phyloP scores from a whole-genome alignment of 331 rosid genomes.

The Pyracantha coccinea region DNA sequence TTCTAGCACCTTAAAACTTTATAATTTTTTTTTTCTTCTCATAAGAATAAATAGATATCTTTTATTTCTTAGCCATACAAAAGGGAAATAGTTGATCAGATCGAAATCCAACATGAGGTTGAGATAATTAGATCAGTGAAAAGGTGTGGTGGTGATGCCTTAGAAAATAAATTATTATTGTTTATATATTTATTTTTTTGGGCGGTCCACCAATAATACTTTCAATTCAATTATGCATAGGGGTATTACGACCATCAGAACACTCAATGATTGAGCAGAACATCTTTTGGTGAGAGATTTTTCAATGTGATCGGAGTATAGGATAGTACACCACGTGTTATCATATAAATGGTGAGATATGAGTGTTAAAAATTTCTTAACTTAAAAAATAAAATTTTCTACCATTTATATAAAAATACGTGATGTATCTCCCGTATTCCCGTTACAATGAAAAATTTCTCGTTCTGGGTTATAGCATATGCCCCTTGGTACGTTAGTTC shows the following conservation, averaged over 20 bases:
- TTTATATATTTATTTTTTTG: not conserved
- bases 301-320: too few species aligned
- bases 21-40: not conserved
- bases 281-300: too few species aligned
- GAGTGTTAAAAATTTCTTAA: too few species aligned
- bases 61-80: not conserved
- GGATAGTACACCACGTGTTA: too few species aligned
- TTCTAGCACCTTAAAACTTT: not conserved
- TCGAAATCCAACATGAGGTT: not conserved
- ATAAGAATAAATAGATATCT: not conserved
- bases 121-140: not conserved
- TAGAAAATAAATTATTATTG: not conserved
- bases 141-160: not conserved
- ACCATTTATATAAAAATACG: too few species aligned
- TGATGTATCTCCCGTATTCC: too few species aligned
- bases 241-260: not conserved
- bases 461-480: not conserved
- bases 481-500: not conserved
- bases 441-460: too few species aligned
- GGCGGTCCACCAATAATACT: not conserved
- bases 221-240: not conserved
- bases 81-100: not conserved
- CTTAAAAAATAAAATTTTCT: too few species aligned
- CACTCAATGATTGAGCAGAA: not conserved
- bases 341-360: too few species aligned